Evolutionary conservation across 805 yeast species (phyloP).

Genomic region (Debaryomyces tyrocola): DNA sequence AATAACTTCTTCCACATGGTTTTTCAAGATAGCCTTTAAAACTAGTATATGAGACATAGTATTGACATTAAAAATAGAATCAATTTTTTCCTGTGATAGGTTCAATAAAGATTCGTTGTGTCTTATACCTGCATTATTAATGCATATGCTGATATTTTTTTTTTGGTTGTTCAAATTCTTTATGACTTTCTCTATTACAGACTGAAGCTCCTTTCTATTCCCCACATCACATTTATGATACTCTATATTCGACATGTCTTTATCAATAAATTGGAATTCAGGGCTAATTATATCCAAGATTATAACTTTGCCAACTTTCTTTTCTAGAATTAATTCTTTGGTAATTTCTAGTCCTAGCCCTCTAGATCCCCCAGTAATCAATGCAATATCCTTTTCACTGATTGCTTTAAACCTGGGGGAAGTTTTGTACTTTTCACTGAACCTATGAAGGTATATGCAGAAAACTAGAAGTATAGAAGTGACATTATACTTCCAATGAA

Average conservation of each 20-base stretch:
- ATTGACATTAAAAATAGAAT: slow-evolving; percentile 28
- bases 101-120: slow-evolving; percentile 30
- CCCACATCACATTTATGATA: slow-evolving; percentile 26
- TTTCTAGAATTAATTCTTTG: slow-evolving; percentile 14
- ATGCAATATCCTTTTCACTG: slow-evolving; percentile 21
- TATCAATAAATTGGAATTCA: slow-evolving; percentile 4
- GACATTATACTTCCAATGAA: background rate
- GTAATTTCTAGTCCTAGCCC: slow-evolving; percentile 51
- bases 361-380: slow-evolving; percentile 52
- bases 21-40: slow-evolving; percentile 17
- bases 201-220: slow-evolving; percentile 13
- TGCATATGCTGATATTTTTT: slow-evolving; percentile 22
- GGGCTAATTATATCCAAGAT: slow-evolving; percentile 31
- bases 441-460: background rate
- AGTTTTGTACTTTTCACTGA: background rate
- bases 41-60: slow-evolving; percentile 30
- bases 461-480: background rate
- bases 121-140: slow-evolving; percentile 53
- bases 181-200: slow-evolving; percentile 22
- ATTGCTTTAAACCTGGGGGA: background rate
- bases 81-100: slow-evolving; percentile 19
- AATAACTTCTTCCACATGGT: slow-evolving; percentile 15
- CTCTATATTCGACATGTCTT: slow-evolving; percentile 13
- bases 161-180: slow-evolving; percentile 9
- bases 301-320: slow-evolving; percentile 20